Conservation (phyloP, 352 stramenopile genomes). For the Blastocystis hominis region DNA sequence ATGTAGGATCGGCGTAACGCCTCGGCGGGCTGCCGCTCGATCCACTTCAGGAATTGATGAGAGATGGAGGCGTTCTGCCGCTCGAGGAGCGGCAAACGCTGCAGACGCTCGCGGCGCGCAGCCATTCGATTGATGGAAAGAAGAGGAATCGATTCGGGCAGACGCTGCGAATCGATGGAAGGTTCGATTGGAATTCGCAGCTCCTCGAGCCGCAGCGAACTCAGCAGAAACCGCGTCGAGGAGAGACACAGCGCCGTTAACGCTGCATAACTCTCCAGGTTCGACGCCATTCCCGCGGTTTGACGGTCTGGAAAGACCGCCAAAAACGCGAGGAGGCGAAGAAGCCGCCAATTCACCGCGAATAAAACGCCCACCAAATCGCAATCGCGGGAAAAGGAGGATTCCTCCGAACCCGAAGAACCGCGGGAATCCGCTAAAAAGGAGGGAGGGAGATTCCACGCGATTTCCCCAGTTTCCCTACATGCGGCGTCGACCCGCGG, state of each 20-base stretch:
- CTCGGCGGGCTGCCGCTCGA: not conserved
- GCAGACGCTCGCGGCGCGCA: not conserved
- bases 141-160: not conserved
- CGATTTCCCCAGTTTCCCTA: not conserved
- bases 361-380: not conserved
- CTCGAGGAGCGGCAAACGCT: not conserved
- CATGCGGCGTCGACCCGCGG: not conserved
- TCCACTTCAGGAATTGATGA: not conserved
- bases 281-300: not conserved
- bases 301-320: not conserved
- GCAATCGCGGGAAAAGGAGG: not conserved
- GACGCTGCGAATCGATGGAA: not conserved
- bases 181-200: not conserved
- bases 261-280: not conserved
- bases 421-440: not conserved
- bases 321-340: not conserved
- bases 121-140: not conserved
- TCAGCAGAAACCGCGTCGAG: not conserved
- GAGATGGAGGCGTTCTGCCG: not conserved
- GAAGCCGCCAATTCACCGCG: not conserved
- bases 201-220: not conserved
- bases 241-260: not conserved
- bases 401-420: not conserved
- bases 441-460: slow-evolving; percentile 17
- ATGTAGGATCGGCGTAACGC: not conserved